Percentiles rank a stretch among this genome's conserved stretches.
These are phyloP conservation scores for Urostyla sp. DNA, from an alignment of 73 alveolate genomes.

Conservation along the genomic window DNA sequence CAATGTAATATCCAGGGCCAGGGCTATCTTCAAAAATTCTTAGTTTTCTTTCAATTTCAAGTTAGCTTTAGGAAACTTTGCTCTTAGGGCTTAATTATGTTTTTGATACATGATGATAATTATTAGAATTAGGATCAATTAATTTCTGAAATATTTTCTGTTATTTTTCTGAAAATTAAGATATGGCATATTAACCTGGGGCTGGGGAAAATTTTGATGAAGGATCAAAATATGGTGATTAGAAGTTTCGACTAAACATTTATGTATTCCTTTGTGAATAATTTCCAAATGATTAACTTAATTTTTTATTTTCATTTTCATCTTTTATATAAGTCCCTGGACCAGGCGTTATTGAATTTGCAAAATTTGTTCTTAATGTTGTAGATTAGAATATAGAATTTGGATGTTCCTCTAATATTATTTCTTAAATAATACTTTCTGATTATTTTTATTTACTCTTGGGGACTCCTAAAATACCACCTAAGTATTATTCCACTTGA, in stretches of 20 bases:
- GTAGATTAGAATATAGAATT: too few relatives aligned
- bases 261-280: constrained; percentile 36
- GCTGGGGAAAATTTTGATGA: constrained; percentile 3
- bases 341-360: constrained; percentile 43
- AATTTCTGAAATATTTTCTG: too few relatives aligned
- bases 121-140: neutral
- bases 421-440: too few relatives aligned
- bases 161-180: too few relatives aligned
- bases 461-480: too few relatives aligned
- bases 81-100: neutral
- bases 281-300: constrained; percentile 20
- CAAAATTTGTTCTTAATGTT: constrained; percentile 40
- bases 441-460: too few relatives aligned
- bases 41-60: neutral
- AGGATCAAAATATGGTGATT: neutral
- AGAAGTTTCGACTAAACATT: constrained; percentile 10
- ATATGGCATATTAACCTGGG: too few relatives aligned
- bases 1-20: constrained; percentile 14
- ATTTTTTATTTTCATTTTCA: neutral
- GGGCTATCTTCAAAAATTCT: neutral
- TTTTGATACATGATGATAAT: neutral
- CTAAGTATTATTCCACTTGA: too few relatives aligned
- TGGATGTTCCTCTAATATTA: too few relatives aligned
- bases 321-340: constrained; percentile 25
- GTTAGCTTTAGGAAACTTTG: neutral